Evolutionary conservation across 257 asterid species (phyloP).

Genomic region (Verbascum thapsus): DNA sequence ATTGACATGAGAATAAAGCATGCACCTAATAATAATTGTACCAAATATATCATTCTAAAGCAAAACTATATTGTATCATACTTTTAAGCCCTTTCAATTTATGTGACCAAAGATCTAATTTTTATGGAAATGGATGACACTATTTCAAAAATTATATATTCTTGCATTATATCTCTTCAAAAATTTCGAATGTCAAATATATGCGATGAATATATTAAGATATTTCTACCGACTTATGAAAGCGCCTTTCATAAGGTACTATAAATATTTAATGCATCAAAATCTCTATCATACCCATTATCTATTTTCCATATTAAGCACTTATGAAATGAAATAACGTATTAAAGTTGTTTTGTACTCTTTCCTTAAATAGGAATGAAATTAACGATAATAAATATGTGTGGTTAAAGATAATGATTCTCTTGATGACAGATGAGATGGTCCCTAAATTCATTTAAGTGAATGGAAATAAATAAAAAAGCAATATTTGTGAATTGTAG

Average conservation of each 20-base stretch:
- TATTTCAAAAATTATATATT: neutral
- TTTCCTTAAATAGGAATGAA: slow-evolving; percentile 47
- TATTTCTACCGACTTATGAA: no score
- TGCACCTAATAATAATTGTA: no score
- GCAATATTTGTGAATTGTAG: no score
- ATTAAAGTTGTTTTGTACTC: slow-evolving; percentile 55
- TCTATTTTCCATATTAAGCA: slow-evolving; percentile 43
- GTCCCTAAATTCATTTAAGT: slow-evolving; percentile 37
- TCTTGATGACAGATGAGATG: slow-evolving; percentile 47
- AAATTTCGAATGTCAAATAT: no score
- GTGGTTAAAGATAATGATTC: slow-evolving; percentile 55
- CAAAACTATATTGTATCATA: neutral
- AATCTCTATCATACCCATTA: slow-evolving; percentile 32
- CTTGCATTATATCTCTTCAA: no score
- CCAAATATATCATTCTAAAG: neutral
- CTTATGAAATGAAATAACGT: slow-evolving; percentile 32
- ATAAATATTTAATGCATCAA: slow-evolving; percentile 31
- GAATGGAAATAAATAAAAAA: no score
- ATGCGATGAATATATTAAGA: no score
- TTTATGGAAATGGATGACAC: neutral
- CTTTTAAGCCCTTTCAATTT: neutral
- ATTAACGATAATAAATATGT: slow-evolving; percentile 47
- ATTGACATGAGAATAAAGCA: no score
- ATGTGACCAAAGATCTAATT: neutral
- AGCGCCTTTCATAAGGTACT: neutral